Evolutionary conservation across 2,329 filamentous ascomycete species (phyloP).

Genomic region (Aspergillus sp.): DNA sequence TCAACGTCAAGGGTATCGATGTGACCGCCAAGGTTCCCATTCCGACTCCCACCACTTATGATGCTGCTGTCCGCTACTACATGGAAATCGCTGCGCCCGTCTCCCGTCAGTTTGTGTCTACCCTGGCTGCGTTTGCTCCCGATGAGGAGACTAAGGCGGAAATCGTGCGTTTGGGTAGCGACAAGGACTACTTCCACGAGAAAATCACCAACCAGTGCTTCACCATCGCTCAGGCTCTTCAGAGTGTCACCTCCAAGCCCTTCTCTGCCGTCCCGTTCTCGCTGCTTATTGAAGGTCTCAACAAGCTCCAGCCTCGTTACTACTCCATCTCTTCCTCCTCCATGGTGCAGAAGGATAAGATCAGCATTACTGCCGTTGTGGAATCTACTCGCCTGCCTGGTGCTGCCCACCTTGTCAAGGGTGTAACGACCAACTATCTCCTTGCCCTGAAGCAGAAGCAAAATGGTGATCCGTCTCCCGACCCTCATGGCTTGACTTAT

Average conservation of each 20-base stretch:
- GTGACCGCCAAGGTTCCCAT: slow-evolving; percentile 96
- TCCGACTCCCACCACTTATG: slow-evolving; percentile 93
- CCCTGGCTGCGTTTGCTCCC: slow-evolving; percentile 84
- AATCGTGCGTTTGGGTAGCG: slow-evolving; percentile 81
- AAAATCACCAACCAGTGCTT: slow-evolving; percentile 77
- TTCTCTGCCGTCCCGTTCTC: slow-evolving; percentile 92
- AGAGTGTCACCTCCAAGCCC: slow-evolving; percentile 67
- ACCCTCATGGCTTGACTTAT: slow-evolving; percentile 81
- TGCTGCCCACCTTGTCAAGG: slow-evolving; percentile 76
- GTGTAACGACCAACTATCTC: slow-evolving; percentile 96
- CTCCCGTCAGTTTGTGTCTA: slow-evolving; percentile 90
- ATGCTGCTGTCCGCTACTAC: slow-evolving; percentile 89
- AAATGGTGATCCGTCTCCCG: slow-evolving; percentile 76
- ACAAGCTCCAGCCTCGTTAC: slow-evolving; percentile 95
- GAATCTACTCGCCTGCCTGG: slow-evolving; percentile 78
- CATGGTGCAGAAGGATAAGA: slow-evolving; percentile 86
- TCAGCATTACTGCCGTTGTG: slow-evolving; percentile 92
- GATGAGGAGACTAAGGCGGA: slow-evolving; percentile 81
- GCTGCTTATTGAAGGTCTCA: slow-evolving; percentile 86
- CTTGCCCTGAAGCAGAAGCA: slow-evolving; percentile 95
- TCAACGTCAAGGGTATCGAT: slow-evolving; percentile 87
- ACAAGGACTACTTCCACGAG: slow-evolving; percentile 93
- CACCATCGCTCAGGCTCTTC: slow-evolving; percentile 84
- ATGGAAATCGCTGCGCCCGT: slow-evolving; percentile 95
- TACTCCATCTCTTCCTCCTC: slow-evolving; percentile 99